Evolutionary conservation across 495 filamentous ascomycete species (phyloP).

Genomic region (Aspergillus leporis): DNA sequence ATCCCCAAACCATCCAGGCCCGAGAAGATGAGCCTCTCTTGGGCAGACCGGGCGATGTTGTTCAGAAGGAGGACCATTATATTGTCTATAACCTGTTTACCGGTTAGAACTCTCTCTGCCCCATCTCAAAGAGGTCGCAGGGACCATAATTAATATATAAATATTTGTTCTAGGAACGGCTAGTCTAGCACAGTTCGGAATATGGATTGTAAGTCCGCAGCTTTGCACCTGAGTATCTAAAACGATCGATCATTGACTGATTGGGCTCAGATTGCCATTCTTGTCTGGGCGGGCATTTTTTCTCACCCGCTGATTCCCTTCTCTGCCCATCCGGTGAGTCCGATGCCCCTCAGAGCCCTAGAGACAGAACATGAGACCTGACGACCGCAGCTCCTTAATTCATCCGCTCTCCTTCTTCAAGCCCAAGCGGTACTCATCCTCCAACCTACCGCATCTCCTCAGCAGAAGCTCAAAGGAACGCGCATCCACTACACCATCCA

Average conservation of each 20-base stretch:
- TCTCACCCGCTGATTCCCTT: constrained; percentile 68
- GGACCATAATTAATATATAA: background rate
- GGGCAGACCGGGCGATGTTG: constrained; percentile 69
- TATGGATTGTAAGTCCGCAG: constrained; percentile 57
- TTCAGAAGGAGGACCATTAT: constrained; percentile 61
- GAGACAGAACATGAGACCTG: constrained; percentile 8
- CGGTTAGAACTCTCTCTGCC: constrained; percentile 50
- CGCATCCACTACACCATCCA: constrained; percentile 68
- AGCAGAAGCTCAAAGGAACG: constrained; percentile 72
- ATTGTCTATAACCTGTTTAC: constrained; percentile 73
- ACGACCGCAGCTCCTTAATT: constrained; percentile 66
- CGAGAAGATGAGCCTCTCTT: constrained; percentile 77
- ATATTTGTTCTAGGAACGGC: constrained; percentile 57
- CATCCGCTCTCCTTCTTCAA: constrained; percentile 68
- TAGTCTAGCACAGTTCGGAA: constrained; percentile 64
- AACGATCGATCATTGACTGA: constrained; percentile 15
- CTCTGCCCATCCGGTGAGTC: constrained; percentile 75
- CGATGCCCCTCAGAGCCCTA: background rate
- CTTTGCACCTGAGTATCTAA: background rate
- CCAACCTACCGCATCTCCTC: constrained; percentile 78
- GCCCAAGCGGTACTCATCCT: constrained; percentile 81
- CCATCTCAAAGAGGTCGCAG: background rate
- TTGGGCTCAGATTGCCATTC: constrained; percentile 58
- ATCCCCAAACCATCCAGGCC: constrained; percentile 27
- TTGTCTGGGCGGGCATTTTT: constrained; percentile 76